Conservation (phyloP, 257 asterid species). For the Solanum tarijense region DNA sequence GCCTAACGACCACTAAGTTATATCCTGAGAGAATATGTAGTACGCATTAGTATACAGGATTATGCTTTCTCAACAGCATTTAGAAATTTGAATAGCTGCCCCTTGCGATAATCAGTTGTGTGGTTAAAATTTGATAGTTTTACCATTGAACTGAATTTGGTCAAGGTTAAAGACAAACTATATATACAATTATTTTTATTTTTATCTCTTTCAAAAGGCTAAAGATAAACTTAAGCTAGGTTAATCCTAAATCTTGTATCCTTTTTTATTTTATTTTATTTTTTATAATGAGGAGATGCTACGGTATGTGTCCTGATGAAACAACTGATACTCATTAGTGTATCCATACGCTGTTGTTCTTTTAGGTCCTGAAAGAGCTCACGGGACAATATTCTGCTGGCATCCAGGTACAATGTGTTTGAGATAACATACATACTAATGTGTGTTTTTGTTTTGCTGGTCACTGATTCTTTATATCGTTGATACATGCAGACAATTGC, state of each 20-base stretch:
- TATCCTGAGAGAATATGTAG: neutral
- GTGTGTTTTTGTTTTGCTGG: neutral
- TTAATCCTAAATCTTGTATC: neutral
- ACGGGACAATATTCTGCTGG: constrained; percentile 71
- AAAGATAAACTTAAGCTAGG: neutral
- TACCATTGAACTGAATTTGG: neutral
- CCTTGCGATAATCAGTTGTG: neutral
- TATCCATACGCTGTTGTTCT: neutral
- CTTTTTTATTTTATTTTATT: neutral
- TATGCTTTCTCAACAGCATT: neutral
- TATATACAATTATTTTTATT: neutral
- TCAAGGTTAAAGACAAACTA: neutral
- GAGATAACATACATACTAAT: neutral
- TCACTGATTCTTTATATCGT: neutral
- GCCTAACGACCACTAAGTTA: no score
- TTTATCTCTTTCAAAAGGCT: neutral
- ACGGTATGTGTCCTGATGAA: neutral
- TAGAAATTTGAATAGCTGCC: neutral
- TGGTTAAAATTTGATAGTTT: neutral
- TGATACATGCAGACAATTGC: constrained; percentile 59
- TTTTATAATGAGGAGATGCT: neutral
- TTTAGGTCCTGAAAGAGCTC: constrained; percentile 67
- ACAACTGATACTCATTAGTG: neutral
- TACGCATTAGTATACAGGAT: neutral
- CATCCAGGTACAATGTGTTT: constrained; percentile 51